phyloP scores from a whole-genome alignment of 2,329 filamentous ascomycete species.

The Sporothrix brunneoviolacea region DNA sequence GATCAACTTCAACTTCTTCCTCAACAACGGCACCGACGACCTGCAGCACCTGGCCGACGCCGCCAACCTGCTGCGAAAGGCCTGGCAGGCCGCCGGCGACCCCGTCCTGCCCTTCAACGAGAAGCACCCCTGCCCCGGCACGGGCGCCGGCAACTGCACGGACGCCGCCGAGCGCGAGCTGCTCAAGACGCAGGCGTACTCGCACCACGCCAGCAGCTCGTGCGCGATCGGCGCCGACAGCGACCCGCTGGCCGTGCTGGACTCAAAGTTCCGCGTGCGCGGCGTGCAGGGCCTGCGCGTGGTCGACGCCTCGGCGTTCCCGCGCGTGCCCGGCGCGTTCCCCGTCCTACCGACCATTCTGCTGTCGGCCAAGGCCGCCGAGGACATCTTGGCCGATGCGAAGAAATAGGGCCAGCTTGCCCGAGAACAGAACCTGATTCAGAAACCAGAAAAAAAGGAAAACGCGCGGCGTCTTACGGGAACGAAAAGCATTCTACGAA shows the following conservation, averaged over 20 bases:
- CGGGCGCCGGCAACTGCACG: conserved; percentile 16
- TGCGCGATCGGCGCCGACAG: conserved; percentile 44
- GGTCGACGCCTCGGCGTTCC: conserved; percentile 49
- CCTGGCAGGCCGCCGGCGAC: conserved; percentile 13
- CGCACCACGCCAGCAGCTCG: conserved; percentile 48
- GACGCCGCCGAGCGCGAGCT: conserved; percentile 17
- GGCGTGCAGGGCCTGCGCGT: conserved; percentile 46
- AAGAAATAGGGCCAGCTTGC: not conserved
- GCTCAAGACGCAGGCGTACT: conserved; percentile 36
- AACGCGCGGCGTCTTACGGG: no score
- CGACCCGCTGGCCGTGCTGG: conserved; percentile 45
- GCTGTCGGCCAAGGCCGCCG: conserved; percentile 47
- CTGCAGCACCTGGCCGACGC: conserved; percentile 18
- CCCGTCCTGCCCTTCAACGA: conserved; percentile 16
- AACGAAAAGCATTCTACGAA: no score
- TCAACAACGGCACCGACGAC: conserved; percentile 23
- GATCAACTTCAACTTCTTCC: conserved; percentile 58
- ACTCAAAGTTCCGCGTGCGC: conserved; percentile 47
- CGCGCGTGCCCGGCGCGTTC: conserved; percentile 37
- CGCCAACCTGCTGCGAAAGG: conserved; percentile 17
- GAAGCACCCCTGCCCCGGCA: conserved; percentile 17
- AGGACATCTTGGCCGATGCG: conserved; percentile 35
- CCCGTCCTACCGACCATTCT: conserved; percentile 46
- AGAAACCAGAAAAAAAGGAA: not conserved
- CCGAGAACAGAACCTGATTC: not conserved